Evolutionary conservation across 306 rosid species (phyloP).

Genomic region (Carpinus viminea): DNA sequence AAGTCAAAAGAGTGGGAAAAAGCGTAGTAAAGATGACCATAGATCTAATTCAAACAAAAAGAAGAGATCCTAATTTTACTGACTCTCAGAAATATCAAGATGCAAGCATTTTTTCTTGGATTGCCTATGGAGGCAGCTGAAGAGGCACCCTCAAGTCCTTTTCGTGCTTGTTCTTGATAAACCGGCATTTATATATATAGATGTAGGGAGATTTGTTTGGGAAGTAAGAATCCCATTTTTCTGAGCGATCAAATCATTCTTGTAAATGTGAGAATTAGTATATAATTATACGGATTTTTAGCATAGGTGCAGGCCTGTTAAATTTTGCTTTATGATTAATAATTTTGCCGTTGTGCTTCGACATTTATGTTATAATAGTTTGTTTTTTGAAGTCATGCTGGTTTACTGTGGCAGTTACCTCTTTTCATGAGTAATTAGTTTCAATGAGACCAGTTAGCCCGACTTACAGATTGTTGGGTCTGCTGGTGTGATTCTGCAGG

Average conservation of each 20-base stretch:
- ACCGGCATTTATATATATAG: too few relatives aligned
- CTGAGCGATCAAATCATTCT: background rate
- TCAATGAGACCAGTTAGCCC: background rate
- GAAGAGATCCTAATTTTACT: conserved; percentile 37
- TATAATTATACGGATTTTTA: background rate
- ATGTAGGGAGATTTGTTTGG: too few relatives aligned
- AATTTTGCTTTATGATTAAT: background rate
- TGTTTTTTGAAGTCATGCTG: background rate
- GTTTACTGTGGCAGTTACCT: too few relatives aligned
- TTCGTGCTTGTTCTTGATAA: too few relatives aligned
- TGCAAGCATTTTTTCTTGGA: background rate
- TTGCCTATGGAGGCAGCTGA: background rate
- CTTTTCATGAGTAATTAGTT: background rate
- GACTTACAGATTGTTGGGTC: background rate
- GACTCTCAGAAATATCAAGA: background rate
- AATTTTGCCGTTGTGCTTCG: background rate
- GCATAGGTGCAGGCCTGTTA: background rate
- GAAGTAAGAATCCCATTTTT: background rate
- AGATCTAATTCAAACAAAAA: conserved; percentile 50
- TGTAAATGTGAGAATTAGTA: background rate
- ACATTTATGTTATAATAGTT: background rate
- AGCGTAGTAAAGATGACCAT: conserved; percentile 40
- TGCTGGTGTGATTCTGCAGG: too few relatives aligned
- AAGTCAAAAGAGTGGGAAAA: conserved; percentile 47
- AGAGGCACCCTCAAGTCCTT: background rate